A percentile compares a stretch with the other conserved stretches of the same genome.
These are phyloP conservation scores for Corchorus olitorius DNA, from an alignment of 345 rosid genomes.

Conservation along the genomic window DNA sequence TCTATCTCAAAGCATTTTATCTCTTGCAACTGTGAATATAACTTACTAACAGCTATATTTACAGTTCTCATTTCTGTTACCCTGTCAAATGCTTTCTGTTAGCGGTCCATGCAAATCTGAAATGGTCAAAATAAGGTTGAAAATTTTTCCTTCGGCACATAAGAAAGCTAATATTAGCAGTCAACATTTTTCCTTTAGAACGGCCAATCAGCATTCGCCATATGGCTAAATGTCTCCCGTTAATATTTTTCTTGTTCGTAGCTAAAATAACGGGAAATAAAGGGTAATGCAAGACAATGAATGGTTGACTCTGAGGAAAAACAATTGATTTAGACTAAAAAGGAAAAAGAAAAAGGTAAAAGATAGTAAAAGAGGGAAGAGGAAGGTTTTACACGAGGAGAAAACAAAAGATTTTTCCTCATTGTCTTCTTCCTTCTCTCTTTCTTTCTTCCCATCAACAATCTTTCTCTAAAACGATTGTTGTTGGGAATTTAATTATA, in stretches of 20 bases:
- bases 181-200: neutral
- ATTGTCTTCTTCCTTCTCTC: neutral
- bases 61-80: too few species aligned
- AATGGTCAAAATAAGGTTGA: neutral
- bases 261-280: slow-evolving; percentile 4
- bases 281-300: neutral
- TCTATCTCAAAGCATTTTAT: too few species aligned
- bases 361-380: neutral
- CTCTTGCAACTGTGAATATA: too few species aligned
- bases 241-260: neutral
- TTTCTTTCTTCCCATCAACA: neutral
- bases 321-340: slow-evolving; percentile 3
- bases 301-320: neutral
- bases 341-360: neutral
- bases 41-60: too few species aligned
- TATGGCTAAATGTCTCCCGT: slow-evolving; percentile 11
- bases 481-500: neutral
- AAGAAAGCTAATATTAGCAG: neutral
- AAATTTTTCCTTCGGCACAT: neutral
- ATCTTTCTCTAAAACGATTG: neutral
- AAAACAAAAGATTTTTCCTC: neutral
- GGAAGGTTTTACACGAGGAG: neutral
- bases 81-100: too few species aligned
- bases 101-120: neutral
- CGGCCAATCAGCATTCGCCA: neutral